Conservation (phyloP, 192 early-diverging fungal genomes). For the Coemansia sp. region DNA sequence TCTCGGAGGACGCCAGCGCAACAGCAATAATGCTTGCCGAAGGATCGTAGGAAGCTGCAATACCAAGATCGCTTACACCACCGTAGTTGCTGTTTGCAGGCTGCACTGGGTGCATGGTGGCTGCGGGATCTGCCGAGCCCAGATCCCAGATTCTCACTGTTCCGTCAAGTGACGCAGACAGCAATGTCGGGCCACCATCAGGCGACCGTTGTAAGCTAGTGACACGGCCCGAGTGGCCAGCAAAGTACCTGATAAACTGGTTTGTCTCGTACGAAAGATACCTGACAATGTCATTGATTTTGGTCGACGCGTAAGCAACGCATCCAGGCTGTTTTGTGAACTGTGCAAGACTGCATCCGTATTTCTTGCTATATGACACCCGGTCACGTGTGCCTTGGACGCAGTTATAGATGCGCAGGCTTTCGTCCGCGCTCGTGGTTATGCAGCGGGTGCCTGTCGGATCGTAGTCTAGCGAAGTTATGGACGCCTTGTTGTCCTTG, state of each 20-base stretch:
- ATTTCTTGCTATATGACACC: constrained; percentile 89
- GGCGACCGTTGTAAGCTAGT: constrained; percentile 81
- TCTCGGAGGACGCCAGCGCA: constrained; percentile 42
- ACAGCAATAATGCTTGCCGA: constrained; percentile 77
- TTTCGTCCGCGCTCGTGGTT: constrained; percentile 83
- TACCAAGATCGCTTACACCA: constrained; percentile 10
- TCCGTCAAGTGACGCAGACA: constrained; percentile 77
- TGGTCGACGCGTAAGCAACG: constrained; percentile 91
- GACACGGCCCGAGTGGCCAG: constrained; percentile 78
- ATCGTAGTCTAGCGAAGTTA: constrained; percentile 86
- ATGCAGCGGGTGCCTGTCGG: constrained; percentile 72
- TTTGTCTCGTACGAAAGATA: constrained; percentile 96
- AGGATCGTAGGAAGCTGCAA: constrained; percentile 74
- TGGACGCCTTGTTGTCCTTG: constrained; percentile 65
- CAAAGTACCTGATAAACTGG: constrained; percentile 90
- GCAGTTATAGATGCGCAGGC: constrained; percentile 83
- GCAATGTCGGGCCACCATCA: constrained; percentile 24
- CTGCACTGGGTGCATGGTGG: constrained; percentile 9
- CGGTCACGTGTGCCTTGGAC: constrained; percentile 69
- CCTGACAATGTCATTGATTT: constrained; percentile 90
- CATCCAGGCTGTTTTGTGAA: constrained; percentile 82
- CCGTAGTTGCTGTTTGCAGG: background rate
- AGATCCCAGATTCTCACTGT: constrained; percentile 88
- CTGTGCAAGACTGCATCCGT: constrained; percentile 83
- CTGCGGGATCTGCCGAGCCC: constrained; percentile 47